phyloP scores from a whole-genome alignment of 805 yeast genomes.

The Cyberlindnera mississippiensis region DNA sequence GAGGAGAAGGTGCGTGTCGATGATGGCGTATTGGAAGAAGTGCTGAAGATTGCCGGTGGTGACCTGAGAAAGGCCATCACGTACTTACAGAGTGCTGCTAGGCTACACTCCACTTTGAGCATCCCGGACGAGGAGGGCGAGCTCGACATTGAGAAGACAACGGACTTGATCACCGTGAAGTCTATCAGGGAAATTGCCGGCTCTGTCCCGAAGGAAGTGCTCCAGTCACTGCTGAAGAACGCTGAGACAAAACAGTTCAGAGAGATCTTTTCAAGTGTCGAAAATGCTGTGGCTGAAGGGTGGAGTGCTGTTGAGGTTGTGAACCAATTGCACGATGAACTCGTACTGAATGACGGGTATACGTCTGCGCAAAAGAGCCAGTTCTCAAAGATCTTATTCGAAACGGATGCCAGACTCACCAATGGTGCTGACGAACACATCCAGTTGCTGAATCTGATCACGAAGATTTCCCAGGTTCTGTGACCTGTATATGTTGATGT shows the following conservation, averaged over 20 bases:
- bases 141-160: slow-evolving; percentile 29
- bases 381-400: slow-evolving; percentile 63
- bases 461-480: slow-evolving; percentile 42
- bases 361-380: slow-evolving; percentile 55
- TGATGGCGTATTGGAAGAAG: slow-evolving; percentile 53
- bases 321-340: slow-evolving; percentile 64
- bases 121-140: slow-evolving; percentile 34
- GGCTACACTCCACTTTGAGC: slow-evolving; percentile 34
- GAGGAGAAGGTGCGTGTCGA: slow-evolving; percentile 43
- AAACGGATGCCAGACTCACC: slow-evolving; percentile 66
- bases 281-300: slow-evolving; percentile 56
- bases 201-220: slow-evolving; percentile 49
- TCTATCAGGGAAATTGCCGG: slow-evolving; percentile 74
- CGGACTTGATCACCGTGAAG: slow-evolving; percentile 34
- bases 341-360: slow-evolving; percentile 52
- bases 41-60: slow-evolving; percentile 75
- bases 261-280: slow-evolving; percentile 40
- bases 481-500: too few relatives aligned
- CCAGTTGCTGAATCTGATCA: slow-evolving; percentile 64
- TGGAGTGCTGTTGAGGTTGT: slow-evolving; percentile 76
- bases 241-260: slow-evolving; percentile 32
- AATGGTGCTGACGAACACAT: slow-evolving; percentile 90
- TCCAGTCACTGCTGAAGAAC: slow-evolving; percentile 39
- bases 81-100: slow-evolving; percentile 77
- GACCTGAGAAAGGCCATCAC: slow-evolving; percentile 94